phyloP scores from a whole-genome alignment of 192 early-diverging fungal species.

The Dissophora ornata region DNA sequence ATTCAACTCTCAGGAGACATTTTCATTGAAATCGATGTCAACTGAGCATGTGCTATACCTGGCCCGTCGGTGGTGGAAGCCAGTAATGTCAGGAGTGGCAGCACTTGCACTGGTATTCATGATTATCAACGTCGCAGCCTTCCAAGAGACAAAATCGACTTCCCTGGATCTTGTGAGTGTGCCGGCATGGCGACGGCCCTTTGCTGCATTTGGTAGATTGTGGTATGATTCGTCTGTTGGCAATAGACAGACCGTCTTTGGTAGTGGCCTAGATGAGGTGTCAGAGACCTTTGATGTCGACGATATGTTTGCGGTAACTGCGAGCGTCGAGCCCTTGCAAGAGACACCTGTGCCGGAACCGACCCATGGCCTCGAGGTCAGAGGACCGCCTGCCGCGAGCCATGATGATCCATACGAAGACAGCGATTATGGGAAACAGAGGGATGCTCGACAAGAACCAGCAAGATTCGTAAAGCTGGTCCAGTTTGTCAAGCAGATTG shows the following conservation, averaged over 20 bases:
- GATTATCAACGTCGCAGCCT: constrained; percentile 45
- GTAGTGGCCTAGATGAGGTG: background rate
- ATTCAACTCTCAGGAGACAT: constrained; percentile 5
- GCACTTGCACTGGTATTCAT: constrained; percentile 16
- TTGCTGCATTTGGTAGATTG: constrained; percentile 15
- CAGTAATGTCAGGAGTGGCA: constrained; percentile 12
- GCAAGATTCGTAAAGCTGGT: constrained; percentile 10
- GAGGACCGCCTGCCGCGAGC: background rate
- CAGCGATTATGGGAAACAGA: background rate
- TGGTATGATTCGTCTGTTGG: constrained; percentile 13
- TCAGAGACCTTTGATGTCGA: background rate
- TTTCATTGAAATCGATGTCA: constrained; percentile 4
- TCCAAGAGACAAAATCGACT: constrained; percentile 37
- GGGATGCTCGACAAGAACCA: background rate
- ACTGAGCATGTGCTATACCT: background rate
- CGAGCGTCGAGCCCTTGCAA: background rate
- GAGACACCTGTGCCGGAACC: background rate
- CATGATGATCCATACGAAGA: background rate
- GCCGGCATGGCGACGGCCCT: constrained; percentile 23
- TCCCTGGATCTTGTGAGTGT: constrained; percentile 17
- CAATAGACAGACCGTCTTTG: background rate
- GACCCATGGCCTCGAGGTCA: constrained; percentile 2
- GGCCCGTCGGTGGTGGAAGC: constrained; percentile 26
- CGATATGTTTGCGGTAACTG: too few relatives aligned
- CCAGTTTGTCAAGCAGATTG: constrained; percentile 22